These are phyloP conservation scores for Zymoseptoria passerinii DNA, from an alignment of 2,329 filamentous ascomycete species.

Conservation along the genomic window DNA sequence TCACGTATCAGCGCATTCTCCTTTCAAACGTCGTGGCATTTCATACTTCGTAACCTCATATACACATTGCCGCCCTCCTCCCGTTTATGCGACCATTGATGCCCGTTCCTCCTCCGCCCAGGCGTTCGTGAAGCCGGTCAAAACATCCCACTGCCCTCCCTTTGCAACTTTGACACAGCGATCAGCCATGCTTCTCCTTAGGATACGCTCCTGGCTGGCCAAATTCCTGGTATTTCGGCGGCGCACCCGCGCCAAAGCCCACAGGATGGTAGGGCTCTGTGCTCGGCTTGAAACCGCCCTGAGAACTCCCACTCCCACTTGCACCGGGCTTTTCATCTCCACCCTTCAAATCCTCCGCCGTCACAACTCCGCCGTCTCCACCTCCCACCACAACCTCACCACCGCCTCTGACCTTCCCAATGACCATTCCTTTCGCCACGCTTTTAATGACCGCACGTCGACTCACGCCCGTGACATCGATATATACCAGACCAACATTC, in stretches of 20 bases:
- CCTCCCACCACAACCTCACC: slow-evolving; percentile 67
- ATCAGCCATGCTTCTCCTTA: background rate
- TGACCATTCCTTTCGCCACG: slow-evolving; percentile 93
- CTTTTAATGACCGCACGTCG: slow-evolving; percentile 84
- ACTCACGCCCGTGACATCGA: slow-evolving; percentile 89
- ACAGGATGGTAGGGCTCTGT: slow-evolving; percentile 20
- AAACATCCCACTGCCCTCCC: no score
- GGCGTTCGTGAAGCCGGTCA: no score
- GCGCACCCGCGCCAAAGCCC: slow-evolving; percentile 20
- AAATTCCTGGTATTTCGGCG: slow-evolving; percentile 21
- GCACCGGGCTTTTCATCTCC: slow-evolving; percentile 5
- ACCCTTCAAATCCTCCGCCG: slow-evolving; percentile 27
- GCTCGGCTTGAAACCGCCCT: slow-evolving; percentile 16
- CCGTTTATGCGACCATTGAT: no score
- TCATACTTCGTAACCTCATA: background rate
- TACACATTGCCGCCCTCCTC: background rate
- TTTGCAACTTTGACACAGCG: no score
- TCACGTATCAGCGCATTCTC: no score
- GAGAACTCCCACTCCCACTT: slow-evolving; percentile 1
- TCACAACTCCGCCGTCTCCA: slow-evolving; percentile 43
- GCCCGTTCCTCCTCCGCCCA: no score
- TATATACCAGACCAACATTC: slow-evolving; percentile 95
- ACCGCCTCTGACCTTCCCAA: slow-evolving; percentile 67
- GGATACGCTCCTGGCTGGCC: slow-evolving; percentile 9
- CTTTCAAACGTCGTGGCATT: background rate